Base-by-base conservation (phyloP, 768 basidiomycete species). In the Leccinum pellstonianum region DNA sequence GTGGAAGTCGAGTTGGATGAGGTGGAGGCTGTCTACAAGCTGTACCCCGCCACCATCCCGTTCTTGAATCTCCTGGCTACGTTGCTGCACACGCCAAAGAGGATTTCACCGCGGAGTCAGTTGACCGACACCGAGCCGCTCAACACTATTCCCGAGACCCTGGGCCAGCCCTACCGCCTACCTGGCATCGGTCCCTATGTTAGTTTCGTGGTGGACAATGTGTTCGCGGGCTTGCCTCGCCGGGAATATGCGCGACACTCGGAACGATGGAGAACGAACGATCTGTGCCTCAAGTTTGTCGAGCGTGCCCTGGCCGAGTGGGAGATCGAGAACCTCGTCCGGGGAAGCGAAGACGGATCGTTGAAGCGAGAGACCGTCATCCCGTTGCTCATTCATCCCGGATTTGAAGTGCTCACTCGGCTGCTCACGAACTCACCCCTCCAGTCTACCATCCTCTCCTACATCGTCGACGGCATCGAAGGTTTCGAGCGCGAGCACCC, bases 11-110 rank as follows among this genome's bases (percentile, higher is more conserved):
- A 96, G 70, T 75, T 98, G 62, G 93, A 95, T 64, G 88, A 93
- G 64, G 85, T 95, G 55, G 96, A 98, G 73, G 78, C 90, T 15
- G 79, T 81, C 4, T 84, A 88, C 69, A 83, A 83, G 71, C 68
- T 88, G 57, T 98, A 96, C 73, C 94, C 95, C 0, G 83, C 92
- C 8, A 96, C 95, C 0, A 87, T 92, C 21, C 88, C 95, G 0
- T 96, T 98, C 77, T 75, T 98, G 53, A 82, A 83, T 58, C 82
- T 98, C 49, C 83, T 98, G 59, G 82, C 83, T 65, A 87, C 91
- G 0, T 82, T 98, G 59, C 80, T 98, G 27, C 93, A 94, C 68
- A 89, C 90, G 0, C 86, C 90, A 1, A 91, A 91, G 71, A 82
- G 87, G 49, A 74, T 89, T 14, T 80, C 87, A 0, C 69, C 87